Evolutionary conservation across 2,329 filamentous ascomycete genomes (phyloP), one percentile per base, ranked within the genome.

Genomic region (Magnaporthiopsis poae): DNA sequence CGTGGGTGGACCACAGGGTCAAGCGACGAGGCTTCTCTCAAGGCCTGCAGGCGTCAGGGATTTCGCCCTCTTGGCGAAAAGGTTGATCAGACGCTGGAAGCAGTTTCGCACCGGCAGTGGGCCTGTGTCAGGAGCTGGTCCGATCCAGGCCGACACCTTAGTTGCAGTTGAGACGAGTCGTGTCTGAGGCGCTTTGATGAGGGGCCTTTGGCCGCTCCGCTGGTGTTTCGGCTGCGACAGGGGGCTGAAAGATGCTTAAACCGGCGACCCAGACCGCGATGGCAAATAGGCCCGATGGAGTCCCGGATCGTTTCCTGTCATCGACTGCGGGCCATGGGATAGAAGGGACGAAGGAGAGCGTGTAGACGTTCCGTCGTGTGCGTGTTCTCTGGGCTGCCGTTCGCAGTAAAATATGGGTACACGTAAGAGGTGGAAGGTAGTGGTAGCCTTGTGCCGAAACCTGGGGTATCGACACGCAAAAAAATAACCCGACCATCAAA

Each of bases 171-270:
- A 81, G 79, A 81, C 79, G 76, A 74, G 71, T 67, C 67, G 67
- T 76, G 79, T 81, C 76, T 79, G 78, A 79, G 77, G 74, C 73
- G 77, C 77, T 77, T 78, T 75, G 77, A 75, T 75, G 72, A 74
- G 74, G 77, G 74, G 71, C 66, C 66, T 68, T 67, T 70, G 70
- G 70, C 72, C 71, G 73, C 72, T 72, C 72, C 73, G 70, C 69
- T 74, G 74, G 69, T 72, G 76, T 78, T 78, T 78, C 77, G 76
- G 68, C 70, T 71, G 68, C 39, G 72, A 73, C 75, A 77, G 74
- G 76, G 75, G 74, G 29, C 39, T 33, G 25, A 33, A 56, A 66
- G 65, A 61, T 56, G 60, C 60, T 46, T 66, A 62, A 62, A 62
- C 61, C 36, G 46, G 46, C 46, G 46, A 56, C 46, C 31, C 46